Evolutionary conservation across 768 basidiomycete genomes (phyloP).

Genomic region (Mycena indigotica): DNA sequence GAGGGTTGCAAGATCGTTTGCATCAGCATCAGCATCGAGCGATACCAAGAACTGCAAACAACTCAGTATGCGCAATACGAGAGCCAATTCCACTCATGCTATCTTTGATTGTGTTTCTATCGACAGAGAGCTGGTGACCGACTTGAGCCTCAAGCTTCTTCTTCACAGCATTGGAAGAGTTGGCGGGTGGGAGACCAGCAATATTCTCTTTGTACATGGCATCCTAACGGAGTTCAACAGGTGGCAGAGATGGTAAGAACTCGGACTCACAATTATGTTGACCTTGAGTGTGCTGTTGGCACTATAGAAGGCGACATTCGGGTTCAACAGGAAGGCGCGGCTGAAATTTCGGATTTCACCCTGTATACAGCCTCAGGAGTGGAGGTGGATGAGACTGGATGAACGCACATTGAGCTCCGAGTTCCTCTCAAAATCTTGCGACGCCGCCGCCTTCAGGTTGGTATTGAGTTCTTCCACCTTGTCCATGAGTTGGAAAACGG

Average conservation of each 20-base stretch:
- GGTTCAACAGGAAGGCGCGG: not conserved
- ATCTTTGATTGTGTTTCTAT: too few relatives aligned
- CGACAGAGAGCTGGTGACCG: not conserved
- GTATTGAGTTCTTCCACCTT: not conserved
- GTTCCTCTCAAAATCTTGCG: not conserved
- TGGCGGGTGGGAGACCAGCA: not conserved
- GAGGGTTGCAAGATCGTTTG: not conserved
- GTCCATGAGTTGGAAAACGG: conserved; percentile 2
- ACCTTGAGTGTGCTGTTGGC: not conserved
- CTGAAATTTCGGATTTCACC: not conserved
- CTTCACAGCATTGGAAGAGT: not conserved
- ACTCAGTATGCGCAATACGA: too few relatives aligned
- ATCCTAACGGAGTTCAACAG: not conserved
- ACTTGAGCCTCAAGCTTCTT: not conserved
- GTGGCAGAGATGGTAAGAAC: too few relatives aligned
- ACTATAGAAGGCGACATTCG: not conserved
- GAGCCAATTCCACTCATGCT: too few relatives aligned
- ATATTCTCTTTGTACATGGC: not conserved
- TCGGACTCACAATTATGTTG: too few relatives aligned
- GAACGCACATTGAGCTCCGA: not conserved
- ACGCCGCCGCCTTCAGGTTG: not conserved
- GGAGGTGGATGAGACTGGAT: too few relatives aligned
- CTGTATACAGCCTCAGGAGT: too few relatives aligned
- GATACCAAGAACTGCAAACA: not conserved
- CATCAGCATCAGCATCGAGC: not conserved